Evolutionary conservation across 2,329 filamentous ascomycete species (phyloP).

Genomic region (Alternaria novae-zelandiae): DNA sequence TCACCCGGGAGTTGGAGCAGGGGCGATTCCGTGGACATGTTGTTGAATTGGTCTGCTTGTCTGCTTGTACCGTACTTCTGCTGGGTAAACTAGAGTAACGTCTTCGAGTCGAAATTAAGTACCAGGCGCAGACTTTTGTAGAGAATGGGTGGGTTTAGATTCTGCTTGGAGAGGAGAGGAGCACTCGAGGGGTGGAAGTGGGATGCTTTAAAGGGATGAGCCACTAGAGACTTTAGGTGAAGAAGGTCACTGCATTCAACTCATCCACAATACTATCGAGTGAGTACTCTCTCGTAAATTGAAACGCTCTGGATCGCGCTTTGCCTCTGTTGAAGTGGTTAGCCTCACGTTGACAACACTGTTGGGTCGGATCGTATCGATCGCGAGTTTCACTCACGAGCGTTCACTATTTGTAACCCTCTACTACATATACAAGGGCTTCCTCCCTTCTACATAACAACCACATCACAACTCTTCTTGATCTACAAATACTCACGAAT

Average conservation of each 20-base stretch:
- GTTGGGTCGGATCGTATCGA: background rate
- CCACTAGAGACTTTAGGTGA: background rate
- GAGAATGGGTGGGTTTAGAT: background rate
- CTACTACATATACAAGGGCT: background rate
- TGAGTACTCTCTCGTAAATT: background rate
- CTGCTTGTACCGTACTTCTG: background rate
- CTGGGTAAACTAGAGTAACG: background rate
- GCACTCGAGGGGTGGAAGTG: background rate
- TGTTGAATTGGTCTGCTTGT: background rate
- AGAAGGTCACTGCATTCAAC: background rate
- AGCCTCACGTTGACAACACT: background rate
- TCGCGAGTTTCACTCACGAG: background rate
- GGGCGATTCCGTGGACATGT: background rate
- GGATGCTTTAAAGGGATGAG: background rate
- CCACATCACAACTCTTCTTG: background rate
- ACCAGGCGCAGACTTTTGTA: background rate
- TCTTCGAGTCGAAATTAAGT: background rate
- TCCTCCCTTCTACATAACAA: background rate
- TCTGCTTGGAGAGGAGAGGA: background rate
- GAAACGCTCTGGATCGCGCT: background rate
- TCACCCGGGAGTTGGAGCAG: background rate
- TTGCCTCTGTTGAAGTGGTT: background rate
- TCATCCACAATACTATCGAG: background rate
- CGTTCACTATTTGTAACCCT: background rate
- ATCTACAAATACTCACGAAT: background rate